Conservation (phyloP, 345 rosid species). For the Physaria fendleri region DNA sequence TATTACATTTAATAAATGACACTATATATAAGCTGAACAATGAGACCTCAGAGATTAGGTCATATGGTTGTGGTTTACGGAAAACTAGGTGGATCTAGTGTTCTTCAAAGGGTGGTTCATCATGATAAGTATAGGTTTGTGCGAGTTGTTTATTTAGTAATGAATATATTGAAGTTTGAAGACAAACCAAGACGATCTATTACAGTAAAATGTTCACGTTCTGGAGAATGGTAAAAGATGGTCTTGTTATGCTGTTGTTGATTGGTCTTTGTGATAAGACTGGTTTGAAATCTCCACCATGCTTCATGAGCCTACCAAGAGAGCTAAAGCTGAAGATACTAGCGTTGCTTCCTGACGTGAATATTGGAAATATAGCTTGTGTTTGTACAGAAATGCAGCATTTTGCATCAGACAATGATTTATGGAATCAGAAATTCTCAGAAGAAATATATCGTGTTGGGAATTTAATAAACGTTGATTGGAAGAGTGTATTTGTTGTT, state of each 20-base stretch:
- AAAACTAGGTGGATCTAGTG: slow-evolving; percentile 26
- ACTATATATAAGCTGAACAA: too few species aligned
- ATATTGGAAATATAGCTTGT: slow-evolving; percentile 45
- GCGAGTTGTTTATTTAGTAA: slow-evolving; percentile 37
- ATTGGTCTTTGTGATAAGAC: slow-evolving; percentile 49
- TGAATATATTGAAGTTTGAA: too few species aligned
- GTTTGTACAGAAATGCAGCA: slow-evolving; percentile 43
- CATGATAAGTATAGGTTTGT: slow-evolving; percentile 43
- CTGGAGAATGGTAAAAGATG: slow-evolving; percentile 72
- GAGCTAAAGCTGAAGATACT: slow-evolving; percentile 65
- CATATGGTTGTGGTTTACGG: slow-evolving; percentile 54
- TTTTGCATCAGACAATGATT: slow-evolving; percentile 41
- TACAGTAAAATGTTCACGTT: slow-evolving; percentile 42
- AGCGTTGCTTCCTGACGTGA: slow-evolving; percentile 48
- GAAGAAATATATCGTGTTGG: slow-evolving; percentile 41
- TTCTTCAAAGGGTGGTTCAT: not conserved
- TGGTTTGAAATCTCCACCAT: slow-evolving; percentile 50
- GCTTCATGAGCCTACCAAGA: slow-evolving; percentile 56
- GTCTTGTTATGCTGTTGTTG: slow-evolving; percentile 52
- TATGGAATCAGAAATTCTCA: slow-evolving; percentile 55
- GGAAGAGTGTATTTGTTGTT: too few species aligned
- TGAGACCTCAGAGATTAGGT: slow-evolving; percentile 48
- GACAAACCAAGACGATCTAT: slow-evolving; percentile 5
- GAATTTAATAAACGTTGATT: too few species aligned
- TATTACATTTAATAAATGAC: too few species aligned